Percentiles rank a stretch among this genome's conserved stretches.
phyloP scores from a whole-genome alignment of 345 rosid genomes.

The Tarenaya hassleriana region DNA sequence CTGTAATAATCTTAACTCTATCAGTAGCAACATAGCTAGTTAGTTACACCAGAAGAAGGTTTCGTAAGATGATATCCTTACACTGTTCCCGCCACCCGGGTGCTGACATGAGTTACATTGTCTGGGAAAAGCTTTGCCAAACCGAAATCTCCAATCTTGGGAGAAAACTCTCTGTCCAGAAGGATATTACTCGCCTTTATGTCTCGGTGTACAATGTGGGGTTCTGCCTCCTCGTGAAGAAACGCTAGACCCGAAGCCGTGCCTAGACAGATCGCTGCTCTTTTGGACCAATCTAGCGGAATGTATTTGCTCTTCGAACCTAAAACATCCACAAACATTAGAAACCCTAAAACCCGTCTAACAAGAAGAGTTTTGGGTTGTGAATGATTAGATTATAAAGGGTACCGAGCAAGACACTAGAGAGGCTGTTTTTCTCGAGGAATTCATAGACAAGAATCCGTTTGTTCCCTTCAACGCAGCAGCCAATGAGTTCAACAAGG shows the following conservation, averaged over 20 bases:
- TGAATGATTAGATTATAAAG: background rate
- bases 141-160: conserved; percentile 96
- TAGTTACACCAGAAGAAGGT: background rate
- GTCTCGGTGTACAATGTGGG: conserved; percentile 89
- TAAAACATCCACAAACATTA: conserved; percentile 15
- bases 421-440: conserved; percentile 76
- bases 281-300: conserved; percentile 59
- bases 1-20: conserved; percentile 34
- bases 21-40: background rate
- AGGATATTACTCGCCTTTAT: conserved; percentile 93
- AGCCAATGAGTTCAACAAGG: conserved; percentile 83
- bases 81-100: conserved; percentile 95
- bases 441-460: conserved; percentile 83
- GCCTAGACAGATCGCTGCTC: conserved; percentile 80
- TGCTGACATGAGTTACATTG: conserved; percentile 85
- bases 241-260: conserved; percentile 75
- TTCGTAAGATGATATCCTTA: conserved; percentile 30
- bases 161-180: conserved; percentile 65
- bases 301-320: conserved; percentile 43
- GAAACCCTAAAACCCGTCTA: conserved; percentile 7
- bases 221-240: conserved; percentile 81
- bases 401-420: conserved; percentile 57
- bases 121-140: conserved; percentile 97
- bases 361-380: background rate
- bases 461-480: conserved; percentile 57